Percentiles rank a stretch among this genome's conserved stretches.
These are phyloP conservation scores for Yamadazyma atmosphaerica DNA, from an alignment of 1,139 yeast genomes.

Conservation along the genomic window DNA sequence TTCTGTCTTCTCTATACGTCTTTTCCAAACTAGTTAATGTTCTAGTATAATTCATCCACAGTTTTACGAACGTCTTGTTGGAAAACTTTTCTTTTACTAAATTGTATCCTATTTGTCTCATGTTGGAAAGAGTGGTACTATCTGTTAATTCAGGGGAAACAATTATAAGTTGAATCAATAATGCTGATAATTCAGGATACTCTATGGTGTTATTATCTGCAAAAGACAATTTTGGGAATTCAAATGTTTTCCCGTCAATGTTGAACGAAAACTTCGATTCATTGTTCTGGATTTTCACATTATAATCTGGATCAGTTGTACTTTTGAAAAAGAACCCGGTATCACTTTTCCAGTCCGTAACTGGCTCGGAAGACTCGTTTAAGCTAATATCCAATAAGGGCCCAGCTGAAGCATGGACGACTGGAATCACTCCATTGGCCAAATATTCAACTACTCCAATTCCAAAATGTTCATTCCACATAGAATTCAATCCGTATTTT, in stretches of 20 bases:
- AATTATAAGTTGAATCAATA: conserved; percentile 36
- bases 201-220: conserved; percentile 15
- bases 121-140: conserved; percentile 34
- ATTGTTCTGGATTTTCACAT: conserved; percentile 23
- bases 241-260: conserved; percentile 16
- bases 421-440: conserved; percentile 83
- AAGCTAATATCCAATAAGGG: conserved; percentile 83
- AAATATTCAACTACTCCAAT: conserved; percentile 95
- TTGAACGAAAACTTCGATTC: conserved; percentile 9
- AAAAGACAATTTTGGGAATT: conserved; percentile 3
- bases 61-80: conserved; percentile 56
- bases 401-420: conserved; percentile 91
- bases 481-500: conserved; percentile 84
- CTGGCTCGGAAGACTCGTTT: conserved; percentile 16
- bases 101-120: conserved; percentile 53
- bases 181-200: conserved; percentile 41
- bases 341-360: conserved; percentile 35
- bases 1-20: conserved; percentile 31
- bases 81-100: conserved; percentile 65
- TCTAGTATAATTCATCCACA: conserved; percentile 56
- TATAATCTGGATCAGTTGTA: conserved; percentile 62
- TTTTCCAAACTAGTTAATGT: conserved; percentile 40
- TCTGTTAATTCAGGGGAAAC: conserved; percentile 36
- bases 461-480: conserved; percentile 99
- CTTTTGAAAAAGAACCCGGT: conserved; percentile 77